phyloP scores from a whole-genome alignment of 768 basidiomycete genomes.

The Leccinum subtestaceum region DNA sequence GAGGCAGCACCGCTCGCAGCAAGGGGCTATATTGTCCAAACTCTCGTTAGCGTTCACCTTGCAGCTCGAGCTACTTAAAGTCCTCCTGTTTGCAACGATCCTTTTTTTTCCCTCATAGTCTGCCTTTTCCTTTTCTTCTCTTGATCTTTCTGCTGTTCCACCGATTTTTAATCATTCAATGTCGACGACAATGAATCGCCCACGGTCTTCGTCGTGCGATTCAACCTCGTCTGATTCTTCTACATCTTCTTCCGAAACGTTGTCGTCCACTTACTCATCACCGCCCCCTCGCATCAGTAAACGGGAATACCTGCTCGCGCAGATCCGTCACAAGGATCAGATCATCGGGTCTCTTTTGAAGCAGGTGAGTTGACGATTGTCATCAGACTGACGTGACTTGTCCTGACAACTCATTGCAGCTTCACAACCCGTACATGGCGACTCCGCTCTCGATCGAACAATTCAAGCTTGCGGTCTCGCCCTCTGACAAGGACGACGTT shows the following conservation, averaged over 20 bases:
- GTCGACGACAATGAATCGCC: conserved; percentile 14
- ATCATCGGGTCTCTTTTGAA: conserved; percentile 84
- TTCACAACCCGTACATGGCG: conserved; percentile 79
- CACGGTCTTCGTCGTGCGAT: conserved; percentile 19
- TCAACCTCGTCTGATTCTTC: conserved; percentile 27
- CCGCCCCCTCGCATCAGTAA: conserved; percentile 51
- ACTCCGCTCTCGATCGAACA: conserved; percentile 78
- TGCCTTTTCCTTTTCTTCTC: background rate
- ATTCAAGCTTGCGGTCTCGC: conserved; percentile 74
- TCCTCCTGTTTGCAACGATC: background rate
- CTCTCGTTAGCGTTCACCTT: background rate
- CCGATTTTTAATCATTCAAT: background rate
- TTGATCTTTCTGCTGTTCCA: background rate
- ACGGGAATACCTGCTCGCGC: conserved; percentile 81
- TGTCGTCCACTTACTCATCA: conserved; percentile 33
- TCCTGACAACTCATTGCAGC: conserved; percentile 10
- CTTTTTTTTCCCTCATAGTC: background rate
- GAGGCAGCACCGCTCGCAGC: conserved; percentile 14
- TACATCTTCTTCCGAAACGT: conserved; percentile 36
- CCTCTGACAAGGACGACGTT: conserved; percentile 65
- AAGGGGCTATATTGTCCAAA: conserved; percentile 7
- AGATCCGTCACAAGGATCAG: conserved; percentile 83
- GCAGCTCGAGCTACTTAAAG: conserved; percentile 23
- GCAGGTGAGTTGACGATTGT: conserved; percentile 46
- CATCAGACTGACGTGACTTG: background rate